phyloP scores from a whole-genome alignment of 164 flowering plant genomes.

The Dillenia turbinata region DNA sequence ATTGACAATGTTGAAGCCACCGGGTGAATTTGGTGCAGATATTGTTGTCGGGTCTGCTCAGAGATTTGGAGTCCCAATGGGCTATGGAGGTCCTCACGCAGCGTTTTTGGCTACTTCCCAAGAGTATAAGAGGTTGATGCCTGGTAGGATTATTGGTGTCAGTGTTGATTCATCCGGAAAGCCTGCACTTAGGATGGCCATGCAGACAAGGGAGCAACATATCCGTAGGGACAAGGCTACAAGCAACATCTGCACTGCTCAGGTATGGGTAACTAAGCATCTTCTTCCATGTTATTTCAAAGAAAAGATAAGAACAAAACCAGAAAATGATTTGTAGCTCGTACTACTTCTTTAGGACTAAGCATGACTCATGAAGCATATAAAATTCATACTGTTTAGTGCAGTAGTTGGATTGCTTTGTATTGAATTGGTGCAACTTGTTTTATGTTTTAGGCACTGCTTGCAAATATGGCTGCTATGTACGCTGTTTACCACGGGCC shows the following conservation, averaged over 20 bases:
- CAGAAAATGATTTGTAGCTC: no score
- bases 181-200: slow-evolving; percentile 94
- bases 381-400: no score
- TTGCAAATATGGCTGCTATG: slow-evolving; percentile 99
- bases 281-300: no score
- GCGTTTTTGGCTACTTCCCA: slow-evolving; percentile 96
- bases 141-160: slow-evolving; percentile 93
- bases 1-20: slow-evolving; percentile 90
- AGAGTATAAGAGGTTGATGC: slow-evolving; percentile 99
- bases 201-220: slow-evolving; percentile 99
- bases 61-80: slow-evolving; percentile 99
- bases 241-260: slow-evolving; percentile 99
- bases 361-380: no score
- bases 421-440: background rate
- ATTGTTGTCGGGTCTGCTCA: slow-evolving; percentile 93
- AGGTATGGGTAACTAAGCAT: slow-evolving; percentile 30
- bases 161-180: slow-evolving; percentile 95
- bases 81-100: slow-evolving; percentile 99
- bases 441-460: slow-evolving; percentile 60
- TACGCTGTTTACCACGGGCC: slow-evolving; percentile 98
- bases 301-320: no score
- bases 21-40: slow-evolving; percentile 93
- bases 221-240: slow-evolving; percentile 98
- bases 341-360: no score
- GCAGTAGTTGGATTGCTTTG: no score